Evolutionary conservation across 352 stramenopile species (phyloP), one percentile per base, ranked within the genome.

Genomic region (Phytophthora cactorum): DNA sequence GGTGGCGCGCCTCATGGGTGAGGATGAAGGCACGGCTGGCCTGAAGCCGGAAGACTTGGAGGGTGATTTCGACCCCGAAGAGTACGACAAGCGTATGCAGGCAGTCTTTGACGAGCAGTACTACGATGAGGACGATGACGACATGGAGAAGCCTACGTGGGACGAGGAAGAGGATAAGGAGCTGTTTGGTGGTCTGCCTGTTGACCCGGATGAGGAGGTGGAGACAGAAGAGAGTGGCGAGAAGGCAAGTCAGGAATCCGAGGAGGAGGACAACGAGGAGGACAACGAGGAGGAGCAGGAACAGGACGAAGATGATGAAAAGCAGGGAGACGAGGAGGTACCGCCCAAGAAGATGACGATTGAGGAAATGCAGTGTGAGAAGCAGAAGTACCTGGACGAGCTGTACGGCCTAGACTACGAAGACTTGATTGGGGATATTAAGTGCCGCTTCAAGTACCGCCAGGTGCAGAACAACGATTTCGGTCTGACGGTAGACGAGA

Each of bases 371-470:
- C 53, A 90, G 59, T 72, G 66, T 27, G 96, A 96, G 68, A 93
- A 97, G 77, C 76, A 97, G 59, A 95, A 98, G 66, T 95, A 98
- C 63, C 77, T 98, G 59, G 95, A 99, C 51, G 97, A 99, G 66
- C 78, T 99, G 8, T 99, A 99, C 76, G 93, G 97, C 45, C 82
- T 99, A 27, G 98, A 99, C 77, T 99, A 99, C 70, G 98, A 99
- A 77, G 97, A 99, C 68, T 90, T 99, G 43, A 98, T 99, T 65
- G 97, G 93, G 22, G 97, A 98, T 65, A 88, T 99, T 70, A 97
- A 97, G 51, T 99, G 95, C 47, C 89, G 97, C 25, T 99, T 99
- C 84, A 99, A 99, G 74, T 99, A 99, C 79, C 87, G 91, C 9
- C 74, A 93, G 49, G 98, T 99, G 4, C 81, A 90, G 49, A 79